Conservation (phyloP, 176 grass and related monocot genomes). For the Melocanna baccifera region DNA sequence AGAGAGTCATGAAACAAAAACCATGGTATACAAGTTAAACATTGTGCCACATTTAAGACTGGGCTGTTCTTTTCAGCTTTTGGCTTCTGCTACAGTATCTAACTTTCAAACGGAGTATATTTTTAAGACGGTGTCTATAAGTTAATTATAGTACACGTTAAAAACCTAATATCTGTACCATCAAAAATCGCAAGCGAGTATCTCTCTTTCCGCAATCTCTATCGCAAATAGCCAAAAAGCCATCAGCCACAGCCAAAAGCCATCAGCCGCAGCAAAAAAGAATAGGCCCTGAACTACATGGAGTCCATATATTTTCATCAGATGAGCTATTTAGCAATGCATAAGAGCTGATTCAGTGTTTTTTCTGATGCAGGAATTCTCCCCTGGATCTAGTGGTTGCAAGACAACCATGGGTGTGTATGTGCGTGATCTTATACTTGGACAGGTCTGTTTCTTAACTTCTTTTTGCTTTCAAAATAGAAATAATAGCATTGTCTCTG, state of each 20-base stretch:
- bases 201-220: too few relatives aligned
- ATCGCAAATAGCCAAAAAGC: too few relatives aligned
- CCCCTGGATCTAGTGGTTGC: constrained; percentile 70
- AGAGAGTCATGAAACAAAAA: neutral
- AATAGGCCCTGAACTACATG: neutral
- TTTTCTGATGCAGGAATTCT: constrained; percentile 58
- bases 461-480: neutral
- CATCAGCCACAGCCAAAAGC: too few relatives aligned
- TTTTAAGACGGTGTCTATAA: too few relatives aligned
- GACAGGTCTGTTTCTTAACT: constrained; percentile 55
- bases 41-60: neutral
- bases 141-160: too few relatives aligned
- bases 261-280: too few relatives aligned
- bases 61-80: too few relatives aligned
- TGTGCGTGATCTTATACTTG: constrained; percentile 94
- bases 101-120: too few relatives aligned
- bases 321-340: neutral
- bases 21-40: neutral
- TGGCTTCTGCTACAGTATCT: too few relatives aligned
- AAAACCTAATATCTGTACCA: too few relatives aligned
- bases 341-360: neutral
- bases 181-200: too few relatives aligned
- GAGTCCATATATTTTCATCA: neutral
- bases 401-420: constrained; percentile 94
- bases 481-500: neutral